A percentile compares a stretch with the other conserved stretches of the same genome.
phyloP scores from a whole-genome alignment of 305 asterid genomes.

The Vinca major region DNA sequence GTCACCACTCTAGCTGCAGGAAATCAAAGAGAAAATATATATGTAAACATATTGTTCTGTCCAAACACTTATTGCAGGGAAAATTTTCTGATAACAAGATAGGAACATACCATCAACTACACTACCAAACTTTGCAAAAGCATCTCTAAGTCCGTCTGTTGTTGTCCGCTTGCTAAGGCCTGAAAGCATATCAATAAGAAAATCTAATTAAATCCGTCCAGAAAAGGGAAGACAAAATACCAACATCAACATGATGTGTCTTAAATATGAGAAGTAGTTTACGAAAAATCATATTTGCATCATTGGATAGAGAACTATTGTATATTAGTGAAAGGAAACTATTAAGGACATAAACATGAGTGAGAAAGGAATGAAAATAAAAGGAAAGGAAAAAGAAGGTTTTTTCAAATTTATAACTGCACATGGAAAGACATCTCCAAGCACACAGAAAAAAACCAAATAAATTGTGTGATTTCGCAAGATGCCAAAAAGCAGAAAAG shows the following conservation, averaged over 20 bases:
- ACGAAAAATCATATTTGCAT: neutral
- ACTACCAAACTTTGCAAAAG: slow-evolving; percentile 69
- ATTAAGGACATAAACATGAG: neutral
- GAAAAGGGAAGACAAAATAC: neutral
- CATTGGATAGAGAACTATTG: neutral
- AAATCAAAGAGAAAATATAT: slow-evolving; percentile 1
- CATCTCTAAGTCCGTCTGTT: slow-evolving; percentile 59
- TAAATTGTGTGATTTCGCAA: neutral
- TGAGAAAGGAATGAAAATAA: neutral
- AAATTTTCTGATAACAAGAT: slow-evolving; percentile 1
- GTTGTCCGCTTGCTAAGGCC: slow-evolving; percentile 93
- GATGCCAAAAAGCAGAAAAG: neutral
- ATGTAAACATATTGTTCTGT: neutral
- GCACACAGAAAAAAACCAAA: neutral
- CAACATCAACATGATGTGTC: neutral
- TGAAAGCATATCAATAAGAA: slow-evolving; percentile 25
- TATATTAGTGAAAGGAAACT: neutral
- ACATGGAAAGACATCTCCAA: neutral
- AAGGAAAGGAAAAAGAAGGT: neutral
- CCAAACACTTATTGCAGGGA: neutral
- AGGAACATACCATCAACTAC: slow-evolving; percentile 46
- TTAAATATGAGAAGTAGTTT: neutral
- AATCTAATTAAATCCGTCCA: neutral
- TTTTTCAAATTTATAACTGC: neutral
- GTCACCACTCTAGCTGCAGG: slow-evolving; percentile 72